Base-by-base conservation (phyloP, 202 grass and related monocot genomes). In the Eragrostis tef region DNA sequence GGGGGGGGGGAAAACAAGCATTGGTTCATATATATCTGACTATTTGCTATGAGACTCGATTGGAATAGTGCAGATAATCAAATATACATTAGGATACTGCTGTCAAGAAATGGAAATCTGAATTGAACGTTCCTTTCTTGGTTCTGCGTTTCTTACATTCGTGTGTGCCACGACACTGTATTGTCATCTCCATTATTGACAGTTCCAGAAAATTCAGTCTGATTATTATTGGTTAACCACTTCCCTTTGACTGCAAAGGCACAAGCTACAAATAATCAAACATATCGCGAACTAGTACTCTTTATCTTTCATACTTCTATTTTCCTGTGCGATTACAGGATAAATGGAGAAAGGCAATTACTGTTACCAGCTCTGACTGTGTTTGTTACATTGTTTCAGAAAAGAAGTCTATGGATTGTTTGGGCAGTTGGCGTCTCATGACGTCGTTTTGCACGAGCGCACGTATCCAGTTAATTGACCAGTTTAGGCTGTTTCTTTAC, bases 101-200 rank as follows among this genome's bases (percentile, higher is more conserved):
- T n/a, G n/a, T n/a, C n/a, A n/a, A 34, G 31, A 34, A 39, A 39
- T 39, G 17, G 14, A 53, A 47, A n/a, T 67, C 20, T 31, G 43
- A 74, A 68, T 22, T 17, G 11, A 60, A 45, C 29, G 50, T 20
- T 25, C 21, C 7, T 70, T 14, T 64, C 50, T 45, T 46, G 31
- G 54, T 61, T 70, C 3, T 46, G 17, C 19, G 42, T 77, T 21
- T 57, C 17, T 64, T 29, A 6, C 17, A 78, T 78, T 50, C 8
- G 66, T 73, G 59, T 67, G 70, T 27, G 16, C 16, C 64, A 45
- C 31, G 20, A 77, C 66, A 51, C 50, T 8, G 34, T 63, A 44
- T 34, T 68, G 71, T 56, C 63, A 54, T 64, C 63, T 29, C 52
- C 74, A 9, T 79, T 51, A 68, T 34, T 77, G 71, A 85, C 36